Conservation (phyloP, 768 basidiomycete genomes). For the Amanita brunnescens region DNA sequence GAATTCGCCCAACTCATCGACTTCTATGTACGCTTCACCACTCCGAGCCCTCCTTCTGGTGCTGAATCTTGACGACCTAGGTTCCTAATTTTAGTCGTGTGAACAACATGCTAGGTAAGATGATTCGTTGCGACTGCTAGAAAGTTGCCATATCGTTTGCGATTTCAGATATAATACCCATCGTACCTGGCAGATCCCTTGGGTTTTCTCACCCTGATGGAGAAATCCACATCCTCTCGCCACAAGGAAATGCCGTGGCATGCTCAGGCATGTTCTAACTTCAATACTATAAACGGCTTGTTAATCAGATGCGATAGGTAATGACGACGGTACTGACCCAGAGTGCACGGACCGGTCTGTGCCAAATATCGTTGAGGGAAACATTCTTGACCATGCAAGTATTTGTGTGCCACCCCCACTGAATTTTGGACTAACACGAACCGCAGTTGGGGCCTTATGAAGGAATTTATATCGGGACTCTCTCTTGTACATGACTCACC, state of each 20-base stretch:
- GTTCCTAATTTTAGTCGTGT: constrained; percentile 31
- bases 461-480: constrained; percentile 47
- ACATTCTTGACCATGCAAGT: constrained; percentile 44
- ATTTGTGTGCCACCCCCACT: not conserved
- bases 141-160: not conserved
- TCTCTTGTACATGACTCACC: constrained; percentile 17
- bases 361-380: constrained; percentile 40
- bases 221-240: constrained; percentile 42
- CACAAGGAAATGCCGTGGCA: constrained; percentile 23
- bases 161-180: constrained; percentile 39
- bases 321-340: constrained; percentile 46
- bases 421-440: not conserved
- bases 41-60: no score
- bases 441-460: constrained; percentile 39
- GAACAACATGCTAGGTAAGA: constrained; percentile 29
- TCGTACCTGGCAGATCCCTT: constrained; percentile 41
- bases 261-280: constrained; percentile 25
- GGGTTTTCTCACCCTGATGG: constrained; percentile 44
- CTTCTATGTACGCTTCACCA: constrained; percentile 22
- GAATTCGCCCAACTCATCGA: constrained; percentile 42
- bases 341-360: constrained; percentile 48
- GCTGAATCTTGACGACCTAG: constrained; percentile 10
- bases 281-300: not conserved
- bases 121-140: not conserved
- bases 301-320: constrained; percentile 19